Percentiles rank a stretch among this genome's conserved stretches.
These are phyloP conservation scores for Cladosporium sphaerospermum DNA, from an alignment of 2,329 filamentous ascomycete species.

Conservation along the genomic window DNA sequence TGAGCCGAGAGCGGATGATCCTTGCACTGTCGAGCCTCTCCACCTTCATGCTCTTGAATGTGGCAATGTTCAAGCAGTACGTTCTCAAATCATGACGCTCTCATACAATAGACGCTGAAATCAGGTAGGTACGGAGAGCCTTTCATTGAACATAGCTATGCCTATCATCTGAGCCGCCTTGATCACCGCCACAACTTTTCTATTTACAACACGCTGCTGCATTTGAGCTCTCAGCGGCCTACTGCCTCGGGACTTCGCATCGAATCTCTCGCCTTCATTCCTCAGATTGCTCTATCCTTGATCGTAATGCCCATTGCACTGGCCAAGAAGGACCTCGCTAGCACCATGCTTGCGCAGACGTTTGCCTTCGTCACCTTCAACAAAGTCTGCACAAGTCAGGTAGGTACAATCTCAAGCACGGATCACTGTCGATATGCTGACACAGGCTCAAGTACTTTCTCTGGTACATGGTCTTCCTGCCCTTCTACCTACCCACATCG, in stretches of 20 bases:
- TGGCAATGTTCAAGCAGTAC: constrained; percentile 69
- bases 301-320: constrained; percentile 68
- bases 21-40: constrained; percentile 60
- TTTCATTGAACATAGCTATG: constrained; percentile 83
- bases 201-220: constrained; percentile 86
- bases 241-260: constrained; percentile 43
- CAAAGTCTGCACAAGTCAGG: constrained; percentile 97
- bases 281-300: constrained; percentile 76
- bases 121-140: constrained; percentile 62
- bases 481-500: constrained; percentile 79
- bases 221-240: constrained; percentile 66
- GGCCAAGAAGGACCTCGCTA: constrained; percentile 73
- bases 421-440: constrained; percentile 5
- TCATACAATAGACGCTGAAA: constrained; percentile 4
- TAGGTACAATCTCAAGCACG: constrained; percentile 38
- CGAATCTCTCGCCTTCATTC: constrained; percentile 81
- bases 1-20: constrained; percentile 41
- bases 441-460: constrained; percentile 70
- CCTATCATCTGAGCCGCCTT: constrained; percentile 86
- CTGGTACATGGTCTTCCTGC: constrained; percentile 93
- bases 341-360: constrained; percentile 87
- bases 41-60: constrained; percentile 69
- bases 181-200: constrained; percentile 99
- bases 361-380: constrained; percentile 98
- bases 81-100: constrained; percentile 26